Conservation (phyloP, 1,139 yeast genomes). For the Saccharomyces hybrid region DNA sequence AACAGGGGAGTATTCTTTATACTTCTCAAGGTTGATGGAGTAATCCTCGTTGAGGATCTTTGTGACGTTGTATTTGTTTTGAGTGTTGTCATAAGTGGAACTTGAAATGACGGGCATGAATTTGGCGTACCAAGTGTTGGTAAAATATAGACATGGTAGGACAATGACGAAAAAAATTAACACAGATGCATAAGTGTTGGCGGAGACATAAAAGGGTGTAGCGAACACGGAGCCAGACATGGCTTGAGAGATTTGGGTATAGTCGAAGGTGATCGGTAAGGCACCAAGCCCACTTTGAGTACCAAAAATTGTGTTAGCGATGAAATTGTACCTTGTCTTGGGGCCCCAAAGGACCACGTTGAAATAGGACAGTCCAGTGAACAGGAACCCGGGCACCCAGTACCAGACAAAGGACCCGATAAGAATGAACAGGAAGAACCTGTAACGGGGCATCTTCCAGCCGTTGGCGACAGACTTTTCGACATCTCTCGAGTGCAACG, state of each 20-base stretch:
- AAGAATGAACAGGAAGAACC: conserved; percentile 39
- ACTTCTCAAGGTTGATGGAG: conserved; percentile 29
- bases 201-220: conserved; percentile 46
- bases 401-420: conserved; percentile 41
- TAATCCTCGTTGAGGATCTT: conserved; percentile 34
- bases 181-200: conserved; percentile 32
- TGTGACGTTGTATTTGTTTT: conserved; percentile 32
- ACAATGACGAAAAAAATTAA: conserved; percentile 32
- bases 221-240: conserved; percentile 40
- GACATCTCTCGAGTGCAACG: conserved; percentile 31
- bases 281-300: conserved; percentile 46
- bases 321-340: conserved; percentile 32
- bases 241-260: conserved; percentile 40
- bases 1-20: conserved; percentile 35
- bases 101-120: conserved; percentile 37
- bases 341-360: conserved; percentile 47
- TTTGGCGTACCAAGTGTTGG: conserved; percentile 37
- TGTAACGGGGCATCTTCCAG: conserved; percentile 40
- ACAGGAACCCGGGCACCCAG: conserved; percentile 51
- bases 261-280: conserved; percentile 45
- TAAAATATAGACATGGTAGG: conserved; percentile 34
- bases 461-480: conserved; percentile 35
- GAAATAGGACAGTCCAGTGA: conserved; percentile 45
- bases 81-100: conserved; percentile 35
- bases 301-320: conserved; percentile 47